Base-by-base conservation (phyloP, 73 alveolate species). In the Paramecium biaurelia region DNA sequence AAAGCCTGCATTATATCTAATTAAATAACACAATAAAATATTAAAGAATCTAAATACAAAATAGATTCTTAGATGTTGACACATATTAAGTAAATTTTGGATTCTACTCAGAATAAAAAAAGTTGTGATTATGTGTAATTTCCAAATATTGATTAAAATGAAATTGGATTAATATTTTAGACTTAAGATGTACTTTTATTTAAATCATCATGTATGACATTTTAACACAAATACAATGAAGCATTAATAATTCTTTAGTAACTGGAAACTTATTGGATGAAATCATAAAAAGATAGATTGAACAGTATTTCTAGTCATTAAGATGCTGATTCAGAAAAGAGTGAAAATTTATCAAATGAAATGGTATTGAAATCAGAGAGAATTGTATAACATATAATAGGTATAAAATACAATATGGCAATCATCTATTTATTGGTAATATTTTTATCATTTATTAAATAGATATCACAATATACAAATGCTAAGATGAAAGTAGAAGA, bases 341-440 rank as follows among this genome's bases (percentile, higher is more conserved):
- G 90, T 79, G 90, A 79, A 24, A 41, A 79, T 14, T 20, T 79
- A 8, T 79, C 45, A 0, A 79, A 79, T 79, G 90, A 79, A 43
- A 79, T 79, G 90, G 53, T 79, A 3, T 23, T 79, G 37, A 79
- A 79, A 24, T 32, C 76, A 43, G 90, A 79, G 20, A 38, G 90
- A 20, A 79, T 79, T 6, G 72, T 79, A 4, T 42, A 79, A 45
- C 90, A 79, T 47, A 45, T 79, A 30, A 79, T 79, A 23, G 45
- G 63, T 24, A 24, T 45, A 23, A 79, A 79, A 47, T 79, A 79
- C 14, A 79, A 79, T 79, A 23, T 79, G 49, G 49, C 56, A 9
- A 43, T 79, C 10, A n/a, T 79, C 2, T 43, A 79, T 79, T 79
- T 79, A 23, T n/a, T 79, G 74, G 72, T 45, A 79, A 24, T 38